Evolutionary conservation across 2,329 filamentous ascomycete genomes (phyloP).

Genomic region (Salinomyces thailandicus): DNA sequence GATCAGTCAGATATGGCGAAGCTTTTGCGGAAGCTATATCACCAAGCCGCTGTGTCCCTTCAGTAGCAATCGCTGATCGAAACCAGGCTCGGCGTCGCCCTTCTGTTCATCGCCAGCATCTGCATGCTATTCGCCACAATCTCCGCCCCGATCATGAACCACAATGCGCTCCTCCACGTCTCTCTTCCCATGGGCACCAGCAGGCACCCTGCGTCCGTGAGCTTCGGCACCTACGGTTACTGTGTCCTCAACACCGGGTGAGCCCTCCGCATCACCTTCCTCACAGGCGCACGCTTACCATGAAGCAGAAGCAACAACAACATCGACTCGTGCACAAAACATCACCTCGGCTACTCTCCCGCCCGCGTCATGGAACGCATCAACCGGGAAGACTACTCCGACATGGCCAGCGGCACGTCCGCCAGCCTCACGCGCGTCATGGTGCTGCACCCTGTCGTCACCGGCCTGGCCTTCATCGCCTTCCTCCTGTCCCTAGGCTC

Average conservation of each 20-base stretch:
- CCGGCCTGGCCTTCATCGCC: conserved; percentile 47
- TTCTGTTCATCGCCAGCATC: conserved; percentile 46
- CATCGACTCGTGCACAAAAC: conserved; percentile 39
- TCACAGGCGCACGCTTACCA: too few relatives aligned
- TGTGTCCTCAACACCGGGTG: conserved; percentile 34
- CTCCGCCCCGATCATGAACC: conserved; percentile 48
- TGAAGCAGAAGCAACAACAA: not conserved
- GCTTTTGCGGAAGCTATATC: not conserved
- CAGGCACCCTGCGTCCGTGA: conserved; percentile 30
- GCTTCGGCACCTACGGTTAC: conserved; percentile 53
- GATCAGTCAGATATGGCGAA: too few relatives aligned
- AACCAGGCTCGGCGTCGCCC: conserved; percentile 40
- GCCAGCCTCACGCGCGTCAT: conserved; percentile 47
- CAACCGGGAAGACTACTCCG: conserved; percentile 32
- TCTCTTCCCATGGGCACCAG: conserved; percentile 32
- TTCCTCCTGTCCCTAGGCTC: conserved; percentile 46
- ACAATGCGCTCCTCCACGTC: conserved; percentile 46
- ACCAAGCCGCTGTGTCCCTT: not conserved
- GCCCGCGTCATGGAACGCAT: conserved; percentile 34
- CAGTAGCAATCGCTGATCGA: not conserved
- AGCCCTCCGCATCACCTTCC: conserved; percentile 5
- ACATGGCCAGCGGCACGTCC: conserved; percentile 35
- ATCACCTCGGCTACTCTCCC: conserved; percentile 47
- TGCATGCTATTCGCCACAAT: conserved; percentile 50
- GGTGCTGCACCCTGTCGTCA: conserved; percentile 53